Evolutionary conservation across 768 basidiomycete species (phyloP).

Genomic region (Serendipita indica): DNA sequence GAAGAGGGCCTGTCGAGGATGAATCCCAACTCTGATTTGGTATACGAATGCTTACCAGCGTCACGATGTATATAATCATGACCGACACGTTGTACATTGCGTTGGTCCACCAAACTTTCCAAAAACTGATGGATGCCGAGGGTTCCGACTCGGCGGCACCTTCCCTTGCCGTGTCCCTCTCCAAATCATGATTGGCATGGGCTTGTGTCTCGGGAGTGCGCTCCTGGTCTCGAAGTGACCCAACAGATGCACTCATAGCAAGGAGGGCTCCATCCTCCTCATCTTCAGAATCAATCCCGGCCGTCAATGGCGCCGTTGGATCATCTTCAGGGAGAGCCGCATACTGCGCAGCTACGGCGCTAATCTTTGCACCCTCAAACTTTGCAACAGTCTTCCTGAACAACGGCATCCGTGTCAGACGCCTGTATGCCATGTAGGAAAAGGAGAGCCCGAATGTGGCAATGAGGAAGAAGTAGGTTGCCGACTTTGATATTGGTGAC

Average conservation of each 20-base stretch:
- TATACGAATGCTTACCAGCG: slow-evolving; percentile 41
- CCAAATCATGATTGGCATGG: slow-evolving; percentile 13
- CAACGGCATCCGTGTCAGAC: slow-evolving; percentile 41
- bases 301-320: neutral
- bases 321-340: neutral
- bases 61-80: slow-evolving; percentile 61
- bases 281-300: neutral
- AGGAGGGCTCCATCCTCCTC: neutral
- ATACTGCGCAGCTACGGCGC: slow-evolving; percentile 9
- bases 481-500: slow-evolving; percentile 34
- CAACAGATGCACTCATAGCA: neutral
- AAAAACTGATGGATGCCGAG: slow-evolving; percentile 29
- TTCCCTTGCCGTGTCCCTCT: slow-evolving; percentile 26
- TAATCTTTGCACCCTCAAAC: slow-evolving; percentile 28
- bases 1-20: slow-evolving; percentile 51
- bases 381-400: slow-evolving; percentile 42
- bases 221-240: neutral
- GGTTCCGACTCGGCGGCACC: slow-evolving; percentile 29
- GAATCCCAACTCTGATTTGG: neutral
- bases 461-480: slow-evolving; percentile 57
- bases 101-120: slow-evolving; percentile 33
- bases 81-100: slow-evolving; percentile 54
- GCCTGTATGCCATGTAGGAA: slow-evolving; percentile 38
- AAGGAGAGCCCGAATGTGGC: slow-evolving; percentile 50
- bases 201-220: neutral